Percentiles rank a stretch among this genome's conserved stretches.
phyloP scores from a whole-genome alignment of 352 stramenopile species.

The Phytophthora foliorum region DNA sequence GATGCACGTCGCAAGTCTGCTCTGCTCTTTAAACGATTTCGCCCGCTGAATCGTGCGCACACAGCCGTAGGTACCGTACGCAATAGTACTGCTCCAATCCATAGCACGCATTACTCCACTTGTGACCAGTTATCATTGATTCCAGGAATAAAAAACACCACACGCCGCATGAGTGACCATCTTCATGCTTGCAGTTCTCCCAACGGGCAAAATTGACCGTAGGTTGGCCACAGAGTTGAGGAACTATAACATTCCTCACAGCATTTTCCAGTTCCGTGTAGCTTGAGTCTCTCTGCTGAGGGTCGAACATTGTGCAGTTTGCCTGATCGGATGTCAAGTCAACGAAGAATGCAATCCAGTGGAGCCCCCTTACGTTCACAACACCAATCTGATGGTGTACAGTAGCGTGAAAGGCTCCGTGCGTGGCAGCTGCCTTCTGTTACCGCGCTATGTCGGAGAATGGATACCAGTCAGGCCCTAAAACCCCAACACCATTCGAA shows the following conservation, averaged over 20 bases:
- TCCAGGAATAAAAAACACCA: slow-evolving; percentile 20
- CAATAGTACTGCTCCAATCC: no score
- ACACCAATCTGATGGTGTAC: slow-evolving; percentile 1
- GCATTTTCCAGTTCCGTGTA: not conserved
- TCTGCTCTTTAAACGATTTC: no score
- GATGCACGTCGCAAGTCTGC: not conserved
- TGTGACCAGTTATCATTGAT: slow-evolving; percentile 14
- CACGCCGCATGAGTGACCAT: slow-evolving; percentile 14
- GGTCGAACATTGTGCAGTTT: no score
- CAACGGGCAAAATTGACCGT: no score
- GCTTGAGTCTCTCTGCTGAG: not conserved
- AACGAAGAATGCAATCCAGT: no score
- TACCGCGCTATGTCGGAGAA: not conserved
- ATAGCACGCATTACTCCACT: no score
- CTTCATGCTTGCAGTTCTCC: not conserved
- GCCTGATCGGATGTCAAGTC: no score
- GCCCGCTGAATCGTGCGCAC: no score
- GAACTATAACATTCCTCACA: not conserved
- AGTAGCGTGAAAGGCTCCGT: slow-evolving; percentile 3
- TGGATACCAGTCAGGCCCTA: not conserved
- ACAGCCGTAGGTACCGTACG: no score
- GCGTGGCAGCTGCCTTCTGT: not conserved
- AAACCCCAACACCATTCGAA: not conserved
- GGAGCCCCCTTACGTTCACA: not conserved
- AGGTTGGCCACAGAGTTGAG: not conserved